Evolutionary conservation across 331 rosid species (phyloP), one percentile per base, ranked within the genome.

Genomic region (Erythrophleum ivorense): DNA sequence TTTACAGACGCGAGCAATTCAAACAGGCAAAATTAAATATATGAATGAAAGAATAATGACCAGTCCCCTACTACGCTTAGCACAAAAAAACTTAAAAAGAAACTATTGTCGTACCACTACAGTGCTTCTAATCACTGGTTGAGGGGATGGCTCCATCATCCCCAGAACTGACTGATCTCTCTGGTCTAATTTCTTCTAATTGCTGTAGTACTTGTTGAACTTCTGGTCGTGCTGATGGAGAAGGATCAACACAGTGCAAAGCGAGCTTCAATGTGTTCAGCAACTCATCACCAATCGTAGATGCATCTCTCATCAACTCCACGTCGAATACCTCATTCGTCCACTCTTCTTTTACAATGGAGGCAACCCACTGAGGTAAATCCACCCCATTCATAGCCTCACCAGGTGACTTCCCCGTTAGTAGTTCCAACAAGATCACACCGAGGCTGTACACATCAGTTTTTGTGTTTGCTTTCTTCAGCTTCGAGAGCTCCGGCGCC

Each of bases 361-460:
- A 95, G 58, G 98, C 98, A 69, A 95, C 98, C 98, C 98, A 95
- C 59, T 89, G 98, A 10, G 98, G 98, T 78, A 95, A 88, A 87
- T 95, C 98, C 55, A 86, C 84, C 2, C 99, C 99, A 18, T 92
- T 90, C 92, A 86, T 77, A 12, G 94, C 91, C 82, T 93, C 98
- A 6, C 94, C 97, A 0, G 99, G 97, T 60, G 97, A 91, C 83
- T 92, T 95, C 49, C 99, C 98, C 7, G 98, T 95, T 53, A 93
- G 90, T 77, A 93, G 99, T 85, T 95, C 99, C 84, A 95, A 77
- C 86, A 93, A 86, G 91, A 95, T 92, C 6, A 95, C 98, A 66
- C 99, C 98, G 21, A 95, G 97, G 87, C 97, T 93, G 90, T 95
- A 95, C 2, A 90, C 88, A 43, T 95, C 98, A 1, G 98, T 93